Evolutionary conservation across 208 protist genomes (phyloP), one percentile per base, ranked within the genome.

Genomic region (Wallacemonas collosoma): DNA sequence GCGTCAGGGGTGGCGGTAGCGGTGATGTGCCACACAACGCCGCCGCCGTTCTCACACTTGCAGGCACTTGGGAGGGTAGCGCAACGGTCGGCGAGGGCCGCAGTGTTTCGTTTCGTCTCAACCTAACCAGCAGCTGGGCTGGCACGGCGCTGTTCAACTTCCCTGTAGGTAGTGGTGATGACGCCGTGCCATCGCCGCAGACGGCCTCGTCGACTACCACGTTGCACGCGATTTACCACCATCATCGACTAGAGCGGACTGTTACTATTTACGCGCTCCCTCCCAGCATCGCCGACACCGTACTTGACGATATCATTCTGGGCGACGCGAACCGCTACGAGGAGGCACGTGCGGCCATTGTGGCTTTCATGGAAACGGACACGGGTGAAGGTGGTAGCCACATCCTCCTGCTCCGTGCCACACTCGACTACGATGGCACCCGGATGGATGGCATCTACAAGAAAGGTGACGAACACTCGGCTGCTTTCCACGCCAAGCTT

Each of bases 51-150:
- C 51, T 88, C 26, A 80, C 86, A 8, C 65, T 95, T 11, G 84
- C 89, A 56, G 90, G 90, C 3, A 76, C 83, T 54, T 97, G 93
- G 90, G 66, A 93, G 35, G 91, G 89, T 11, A 84, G 91, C 51
- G 60, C 82, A 40, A 74, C n/a, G 0, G 38, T 78, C 5, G 53
- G 68, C 7, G 54, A 62, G 11, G 50, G 44, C 11, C 15, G 55
- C 40, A 62, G 14, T 8, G 41, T 65, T 7, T 40, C 48, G 3
- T 44, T 73, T 35, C 47, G 47, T 4, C 54, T 73, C 36, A 57
- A 48, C 8, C 38, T 71, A 7, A 9, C 26, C 11, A 57, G 14
- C 17, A 7, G 26, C 47, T 57, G 48, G 47, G 3, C 3, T 12
- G 71, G 71, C n/a, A 62, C 68, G 43, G 63, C 66, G 3, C 35